Base-by-base conservation (phyloP, 2,329 filamentous ascomycete genomes). In the Penicillium aurantiogriseum region DNA sequence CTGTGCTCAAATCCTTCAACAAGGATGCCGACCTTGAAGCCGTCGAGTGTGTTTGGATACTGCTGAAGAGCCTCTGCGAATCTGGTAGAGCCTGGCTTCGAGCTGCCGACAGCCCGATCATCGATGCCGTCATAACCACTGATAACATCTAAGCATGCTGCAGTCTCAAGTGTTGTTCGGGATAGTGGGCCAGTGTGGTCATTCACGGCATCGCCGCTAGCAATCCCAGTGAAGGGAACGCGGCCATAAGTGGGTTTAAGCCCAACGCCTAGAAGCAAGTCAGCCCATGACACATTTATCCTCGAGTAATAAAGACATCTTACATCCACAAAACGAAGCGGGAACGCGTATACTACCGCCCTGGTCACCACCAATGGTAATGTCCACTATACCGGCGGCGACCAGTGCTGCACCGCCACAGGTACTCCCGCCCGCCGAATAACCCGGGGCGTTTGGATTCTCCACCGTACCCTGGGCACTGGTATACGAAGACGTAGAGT, bases 221-320 rank as follows among this genome's bases (percentile, higher is more conserved):
- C 74, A 45, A 80, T 75, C 0, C 80, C 81, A 0, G 79, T 84
- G 51, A 77, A 84, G 0, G 82, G 82, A 0, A 85, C 74, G 0
- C 83, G 69, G 0, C 80, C 78, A 54, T 80, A 76, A 0, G 81
- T 84, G 0, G 82, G 81, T 60, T 84, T 84, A 25, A 83, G 68
- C 0, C 80, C 80, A 4, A 78, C 76, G 39, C 67, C 67, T 69
- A 17, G 8, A 27, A 3, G 0, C 2, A 27, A 17, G 47, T 54
- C 46, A 53, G 21, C 5, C 6, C 17, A 10, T 0, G 21, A 21
- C 5, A 25, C 8, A 6, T 4, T 15, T 25, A 33, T 19, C 5
- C 15, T 17, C 1, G 31, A 10, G 3, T 10, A 1, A 43, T 38
- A 29, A 35, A 19, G 31, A 7, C 10, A 33, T 31, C 62, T 57